A percentile compares a stretch with the other conserved stretches of the same genome.
Conservation (phyloP, 345 rosid genomes). For the Streptanthus diversifolius region DNA sequence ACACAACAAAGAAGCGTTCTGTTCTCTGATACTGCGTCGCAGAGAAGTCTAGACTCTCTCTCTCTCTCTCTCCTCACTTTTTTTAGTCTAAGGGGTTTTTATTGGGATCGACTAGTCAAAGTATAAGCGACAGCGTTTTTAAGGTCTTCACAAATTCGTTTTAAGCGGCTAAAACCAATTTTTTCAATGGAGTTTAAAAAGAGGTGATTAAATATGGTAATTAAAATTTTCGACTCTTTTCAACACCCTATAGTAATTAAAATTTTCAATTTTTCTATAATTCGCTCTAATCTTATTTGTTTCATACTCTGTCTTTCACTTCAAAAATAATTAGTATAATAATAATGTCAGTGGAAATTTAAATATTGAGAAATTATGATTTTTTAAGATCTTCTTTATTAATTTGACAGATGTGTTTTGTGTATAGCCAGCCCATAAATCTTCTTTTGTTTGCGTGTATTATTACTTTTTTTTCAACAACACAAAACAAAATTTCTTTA, state of each 20-base stretch:
- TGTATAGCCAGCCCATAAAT: slow-evolving; percentile 21
- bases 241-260: background rate
- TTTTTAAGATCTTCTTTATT: slow-evolving; percentile 6
- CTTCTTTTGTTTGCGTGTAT: background rate
- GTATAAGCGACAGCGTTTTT: background rate
- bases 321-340: background rate
- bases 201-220: slow-evolving; percentile 27
- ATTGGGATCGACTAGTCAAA: slow-evolving; percentile 23
- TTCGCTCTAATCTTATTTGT: background rate
- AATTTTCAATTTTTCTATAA: background rate
- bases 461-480: background rate
- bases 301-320: background rate
- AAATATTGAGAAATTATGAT: background rate
- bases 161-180: slow-evolving; percentile 29
- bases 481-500: background rate
- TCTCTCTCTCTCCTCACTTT: background rate
- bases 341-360: background rate
- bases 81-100: slow-evolving; percentile 6
- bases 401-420: background rate
- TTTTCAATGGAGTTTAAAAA: slow-evolving; percentile 13
- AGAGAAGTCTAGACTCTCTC: slow-evolving; percentile 25
- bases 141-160: background rate
- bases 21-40: slow-evolving; percentile 19
- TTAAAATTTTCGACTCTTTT: background rate
- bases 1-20: slow-evolving; percentile 22